These are phyloP conservation scores for Capsicum baccatum DNA, from an alignment of 257 asterid genomes.

Conservation along the genomic window DNA sequence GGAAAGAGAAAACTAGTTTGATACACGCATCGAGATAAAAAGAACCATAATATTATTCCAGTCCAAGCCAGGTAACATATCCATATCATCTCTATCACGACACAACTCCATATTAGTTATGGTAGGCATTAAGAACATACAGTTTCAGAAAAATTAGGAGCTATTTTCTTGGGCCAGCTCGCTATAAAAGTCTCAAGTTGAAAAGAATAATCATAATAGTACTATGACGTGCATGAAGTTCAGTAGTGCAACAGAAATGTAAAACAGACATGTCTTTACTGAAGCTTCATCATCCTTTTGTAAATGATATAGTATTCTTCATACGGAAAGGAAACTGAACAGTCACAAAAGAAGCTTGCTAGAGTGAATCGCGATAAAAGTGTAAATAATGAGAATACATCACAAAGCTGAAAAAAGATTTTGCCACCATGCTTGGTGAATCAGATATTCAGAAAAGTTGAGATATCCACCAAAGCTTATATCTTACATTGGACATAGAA, in stretches of 20 bases:
- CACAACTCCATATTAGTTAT: neutral
- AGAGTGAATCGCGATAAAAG: neutral
- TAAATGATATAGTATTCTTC: neutral
- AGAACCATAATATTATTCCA: neutral
- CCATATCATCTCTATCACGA: conserved; percentile 22
- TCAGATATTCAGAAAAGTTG: neutral
- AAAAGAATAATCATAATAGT: neutral
- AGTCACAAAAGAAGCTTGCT: conserved; percentile 7
- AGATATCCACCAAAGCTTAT: neutral
- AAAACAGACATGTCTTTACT: neutral
- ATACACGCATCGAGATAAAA: neutral
- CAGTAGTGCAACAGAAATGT: neutral
- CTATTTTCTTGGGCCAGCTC: neutral
- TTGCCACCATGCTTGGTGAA: neutral
- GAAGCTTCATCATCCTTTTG: neutral
- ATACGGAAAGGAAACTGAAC: neutral
- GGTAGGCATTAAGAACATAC: neutral
- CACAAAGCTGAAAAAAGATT: neutral
- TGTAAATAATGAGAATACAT: neutral
- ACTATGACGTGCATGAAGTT: neutral
- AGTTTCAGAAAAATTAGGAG: neutral
- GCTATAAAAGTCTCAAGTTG: conserved; percentile 2
- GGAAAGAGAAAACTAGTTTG: neutral
- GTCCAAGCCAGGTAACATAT: neutral
- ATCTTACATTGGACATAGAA: neutral